Percentiles rank a stretch among this genome's conserved stretches.
phyloP scores from a whole-genome alignment of 352 stramenopile genomes.

The Phytophthora pluvialis region DNA sequence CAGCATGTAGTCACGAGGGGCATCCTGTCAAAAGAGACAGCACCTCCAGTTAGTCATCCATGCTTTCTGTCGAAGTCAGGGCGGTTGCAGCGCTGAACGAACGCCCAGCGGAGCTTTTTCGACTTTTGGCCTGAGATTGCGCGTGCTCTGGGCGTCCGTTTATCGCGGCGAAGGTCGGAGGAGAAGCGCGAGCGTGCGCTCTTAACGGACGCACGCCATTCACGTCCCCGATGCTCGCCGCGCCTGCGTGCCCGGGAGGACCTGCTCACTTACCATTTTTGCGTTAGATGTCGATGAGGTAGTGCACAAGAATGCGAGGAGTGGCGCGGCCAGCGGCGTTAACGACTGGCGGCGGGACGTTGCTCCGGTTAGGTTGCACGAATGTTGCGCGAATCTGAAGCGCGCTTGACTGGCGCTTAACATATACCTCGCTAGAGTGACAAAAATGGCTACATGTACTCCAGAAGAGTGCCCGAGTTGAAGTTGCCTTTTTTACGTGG shows the following conservation, averaged over 20 bases:
- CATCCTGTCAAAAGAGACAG: conserved; percentile 46
- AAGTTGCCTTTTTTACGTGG: conserved; percentile 37
- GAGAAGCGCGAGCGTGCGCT: conserved; percentile 13
- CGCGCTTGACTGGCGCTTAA: conserved; percentile 32
- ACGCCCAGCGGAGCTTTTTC: conserved; percentile 14
- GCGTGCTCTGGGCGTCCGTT: conserved; percentile 5
- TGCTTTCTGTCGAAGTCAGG: not conserved
- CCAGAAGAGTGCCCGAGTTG: conserved; percentile 5
- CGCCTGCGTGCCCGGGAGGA: not conserved
- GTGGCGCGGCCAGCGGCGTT: conserved; percentile 35
- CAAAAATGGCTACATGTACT: conserved; percentile 27
- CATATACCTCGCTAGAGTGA: conserved; percentile 8
- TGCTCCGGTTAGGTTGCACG: conserved; percentile 9
- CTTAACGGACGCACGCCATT: not conserved
- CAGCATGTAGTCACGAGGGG: conserved; percentile 95
- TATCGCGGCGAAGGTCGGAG: conserved; percentile 3
- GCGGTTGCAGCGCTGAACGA: conserved; percentile 4
- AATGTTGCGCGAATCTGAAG: conserved; percentile 26
- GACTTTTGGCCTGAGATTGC: conserved; percentile 28
- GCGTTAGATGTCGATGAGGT: conserved; percentile 86
- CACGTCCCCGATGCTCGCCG: not conserved
- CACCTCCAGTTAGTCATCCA: conserved; percentile 29
- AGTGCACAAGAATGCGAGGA: conserved; percentile 72
- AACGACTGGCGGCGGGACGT: conserved; percentile 12
- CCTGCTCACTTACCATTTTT: conserved; percentile 68